Base-by-base conservation (phyloP, 306 rosid genomes). In the Glycine soja region DNA sequence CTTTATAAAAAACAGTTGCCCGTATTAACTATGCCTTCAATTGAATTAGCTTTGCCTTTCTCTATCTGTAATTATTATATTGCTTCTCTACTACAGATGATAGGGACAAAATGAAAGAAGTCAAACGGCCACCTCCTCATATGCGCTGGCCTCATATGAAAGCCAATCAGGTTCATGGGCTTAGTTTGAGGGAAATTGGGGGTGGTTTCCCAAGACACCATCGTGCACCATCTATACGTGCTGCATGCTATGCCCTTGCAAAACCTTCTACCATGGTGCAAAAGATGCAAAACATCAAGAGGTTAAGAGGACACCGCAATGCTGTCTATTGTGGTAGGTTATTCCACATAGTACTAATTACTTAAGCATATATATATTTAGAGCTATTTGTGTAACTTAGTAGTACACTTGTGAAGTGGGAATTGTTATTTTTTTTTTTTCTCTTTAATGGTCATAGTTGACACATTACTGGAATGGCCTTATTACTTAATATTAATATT, bases 111-210 rank as follows among this genome's bases (percentile, higher is more conserved):
- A 83, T 76, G 70, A 77, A 84, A 62, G 86, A 86, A 77, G 85
- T 83, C 52, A 89, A 84, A 75, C 79, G 65, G 8, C 97, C 97
- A 59, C 90, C 94, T 75, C 43, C 94, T 77, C 81, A 92, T 78
- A 86, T 96, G 94, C 99, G 97, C 56, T 96, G 99, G 99, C 99
- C 99, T 88, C 99, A 96, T 84, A 88, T 92, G 88, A 93, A 91
- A 90, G 98, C 98, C 69, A 93, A 96, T 88, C 98, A 94, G 83
- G 93, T 96, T 83, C 98, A 88, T 71, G 99, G 98, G 77, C 85
- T 96, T 67, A 64, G 86, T 86, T 92, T 96, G 85, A 93, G 99
- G 86, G 99, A 96, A 90, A 92, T 96, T 74, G 99, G 99, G 76
- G 99, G 99, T 70, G 99, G 99, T 81, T 96, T 96, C 82, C 56